Evolutionary conservation across 2,329 filamentous ascomycete species (phyloP).

Genomic region (Cytospora leucostoma): DNA sequence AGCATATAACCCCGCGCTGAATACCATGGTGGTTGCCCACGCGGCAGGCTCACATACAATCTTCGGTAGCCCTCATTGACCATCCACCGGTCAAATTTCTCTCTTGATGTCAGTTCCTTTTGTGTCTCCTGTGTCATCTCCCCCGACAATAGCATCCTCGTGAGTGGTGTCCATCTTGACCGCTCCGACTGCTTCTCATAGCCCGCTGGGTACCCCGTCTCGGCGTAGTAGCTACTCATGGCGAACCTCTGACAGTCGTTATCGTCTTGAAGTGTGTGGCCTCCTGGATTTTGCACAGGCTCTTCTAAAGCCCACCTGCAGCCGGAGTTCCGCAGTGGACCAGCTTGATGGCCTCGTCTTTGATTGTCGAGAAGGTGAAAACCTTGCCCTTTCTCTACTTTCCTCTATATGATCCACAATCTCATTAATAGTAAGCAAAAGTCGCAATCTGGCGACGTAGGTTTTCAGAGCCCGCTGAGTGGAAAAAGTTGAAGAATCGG

Average conservation of each 20-base stretch:
- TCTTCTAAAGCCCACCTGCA: constrained; percentile 25
- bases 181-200: constrained; percentile 63
- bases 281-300: constrained; percentile 27
- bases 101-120: constrained; percentile 65
- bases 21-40: constrained; percentile 15
- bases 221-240: constrained; percentile 40
- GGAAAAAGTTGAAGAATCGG: constrained; percentile 32
- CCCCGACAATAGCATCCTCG: constrained; percentile 78
- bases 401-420: not conserved
- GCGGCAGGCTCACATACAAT: constrained; percentile 57
- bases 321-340: constrained; percentile 13
- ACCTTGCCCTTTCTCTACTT: not conserved
- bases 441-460: constrained; percentile 25
- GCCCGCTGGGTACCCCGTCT: constrained; percentile 35
- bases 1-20: constrained; percentile 24
- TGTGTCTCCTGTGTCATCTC: constrained; percentile 77
- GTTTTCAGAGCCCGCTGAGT: constrained; percentile 60
- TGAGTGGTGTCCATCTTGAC: constrained; percentile 79
- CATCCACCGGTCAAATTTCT: constrained; percentile 85
- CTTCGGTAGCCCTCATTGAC: constrained; percentile 82
- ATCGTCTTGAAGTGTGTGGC: constrained; percentile 16
- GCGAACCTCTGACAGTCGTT: constrained; percentile 22
- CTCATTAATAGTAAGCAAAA: constrained; percentile 4
- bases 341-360: constrained; percentile 1
- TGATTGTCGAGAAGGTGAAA: constrained; percentile 1